These are phyloP conservation scores for Kluyveromyces aestuarii DNA, from an alignment of 805 yeast genomes.

Conservation along the genomic window DNA sequence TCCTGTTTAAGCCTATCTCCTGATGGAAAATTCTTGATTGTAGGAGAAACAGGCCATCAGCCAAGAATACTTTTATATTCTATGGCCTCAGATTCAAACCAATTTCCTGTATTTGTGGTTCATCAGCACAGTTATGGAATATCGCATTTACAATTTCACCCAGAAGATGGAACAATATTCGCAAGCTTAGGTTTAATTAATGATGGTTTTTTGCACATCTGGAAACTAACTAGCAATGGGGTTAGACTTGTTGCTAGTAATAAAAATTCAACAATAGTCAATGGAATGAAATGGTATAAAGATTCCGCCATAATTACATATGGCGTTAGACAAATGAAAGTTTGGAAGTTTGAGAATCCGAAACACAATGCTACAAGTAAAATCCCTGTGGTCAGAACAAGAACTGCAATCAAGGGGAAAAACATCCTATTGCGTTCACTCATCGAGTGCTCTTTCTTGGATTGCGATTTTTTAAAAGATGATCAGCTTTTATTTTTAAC, in stretches of 20 bases:
- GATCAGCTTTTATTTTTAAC: constrained; percentile 18
- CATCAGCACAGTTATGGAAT: constrained; percentile 63
- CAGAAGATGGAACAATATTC: constrained; percentile 40
- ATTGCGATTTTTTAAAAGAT: constrained; percentile 17
- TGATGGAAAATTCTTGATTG: constrained; percentile 44
- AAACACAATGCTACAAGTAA: neutral
- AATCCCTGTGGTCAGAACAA: constrained; percentile 14
- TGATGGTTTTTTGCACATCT: constrained; percentile 59
- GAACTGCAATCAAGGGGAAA: constrained; percentile 41
- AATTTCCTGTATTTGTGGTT: constrained; percentile 43
- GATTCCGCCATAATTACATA: constrained; percentile 40
- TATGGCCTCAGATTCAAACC: constrained; percentile 38
- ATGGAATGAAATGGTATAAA: constrained; percentile 48
- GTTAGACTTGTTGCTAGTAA: constrained; percentile 41
- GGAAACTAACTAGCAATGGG: constrained; percentile 36
- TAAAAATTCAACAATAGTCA: constrained; percentile 51
- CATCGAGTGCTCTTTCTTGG: constrained; percentile 42
- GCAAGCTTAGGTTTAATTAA: constrained; percentile 59
- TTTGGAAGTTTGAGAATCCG: constrained; percentile 42
- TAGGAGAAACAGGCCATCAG: constrained; percentile 63
- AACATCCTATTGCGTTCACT: constrained; percentile 46
- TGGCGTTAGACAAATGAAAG: constrained; percentile 53
- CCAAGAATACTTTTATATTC: constrained; percentile 58
- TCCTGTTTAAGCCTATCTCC: constrained; percentile 53
- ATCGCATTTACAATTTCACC: constrained; percentile 44